phyloP scores from a whole-genome alignment of 306 rosid genomes.

The Lupinus albus region DNA sequence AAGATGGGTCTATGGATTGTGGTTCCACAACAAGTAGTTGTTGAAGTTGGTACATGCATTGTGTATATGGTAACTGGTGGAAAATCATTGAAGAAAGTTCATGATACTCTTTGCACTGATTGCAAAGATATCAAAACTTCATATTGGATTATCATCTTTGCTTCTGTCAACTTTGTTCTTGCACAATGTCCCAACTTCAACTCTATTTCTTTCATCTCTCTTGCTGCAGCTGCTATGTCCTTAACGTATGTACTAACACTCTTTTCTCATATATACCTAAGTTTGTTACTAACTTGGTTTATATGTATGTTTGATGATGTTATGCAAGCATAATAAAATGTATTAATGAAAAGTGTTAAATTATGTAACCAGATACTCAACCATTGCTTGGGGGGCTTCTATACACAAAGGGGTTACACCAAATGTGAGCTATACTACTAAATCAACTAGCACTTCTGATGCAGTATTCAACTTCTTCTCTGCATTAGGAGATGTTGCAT shows the following conservation, averaged over 20 bases:
- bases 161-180: conserved; percentile 60
- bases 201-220: conserved; percentile 66
- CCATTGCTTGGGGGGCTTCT: conserved; percentile 71
- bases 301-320: no score
- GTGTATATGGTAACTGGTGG: conserved; percentile 87
- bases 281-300: no score
- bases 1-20: conserved; percentile 79
- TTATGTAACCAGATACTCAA: conserved; percentile 63
- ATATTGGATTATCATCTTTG: conserved; percentile 65
- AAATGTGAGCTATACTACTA: conserved; percentile 45
- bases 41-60: conserved; percentile 69
- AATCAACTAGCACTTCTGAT: conserved; percentile 19
- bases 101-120: conserved; percentile 52
- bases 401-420: conserved; percentile 48
- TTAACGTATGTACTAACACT: conserved; percentile 53
- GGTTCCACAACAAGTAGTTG: conserved; percentile 76
- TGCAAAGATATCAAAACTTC: conserved; percentile 51
- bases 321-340: no score
- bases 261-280: no score
- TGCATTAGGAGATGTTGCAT: conserved; percentile 84
- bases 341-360: neutral
- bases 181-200: conserved; percentile 77
- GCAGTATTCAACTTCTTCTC: conserved; percentile 51
- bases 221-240: conserved; percentile 77
- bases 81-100: conserved; percentile 62